phyloP scores from a whole-genome alignment of 1,139 yeast genomes.

The Casaregolazyma lundiana region DNA sequence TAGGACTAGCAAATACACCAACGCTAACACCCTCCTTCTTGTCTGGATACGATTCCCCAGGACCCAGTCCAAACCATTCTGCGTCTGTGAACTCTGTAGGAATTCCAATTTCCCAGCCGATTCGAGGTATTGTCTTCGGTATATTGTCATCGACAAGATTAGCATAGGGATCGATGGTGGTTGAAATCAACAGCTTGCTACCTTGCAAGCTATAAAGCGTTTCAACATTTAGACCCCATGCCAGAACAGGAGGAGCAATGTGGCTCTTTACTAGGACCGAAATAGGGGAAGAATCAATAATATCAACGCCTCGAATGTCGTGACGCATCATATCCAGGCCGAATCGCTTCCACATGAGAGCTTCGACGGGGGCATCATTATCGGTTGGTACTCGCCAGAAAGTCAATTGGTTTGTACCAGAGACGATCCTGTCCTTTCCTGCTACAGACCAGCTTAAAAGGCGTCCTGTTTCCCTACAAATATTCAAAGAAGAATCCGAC shows the following conservation, averaged over 20 bases:
- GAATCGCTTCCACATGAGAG: too few relatives aligned
- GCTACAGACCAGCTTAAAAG: too few relatives aligned
- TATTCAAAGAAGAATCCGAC: too few relatives aligned
- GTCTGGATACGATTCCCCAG: conserved; percentile 35
- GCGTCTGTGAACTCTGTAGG: conserved; percentile 18
- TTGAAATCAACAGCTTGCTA: conserved; percentile 7
- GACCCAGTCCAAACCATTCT: conserved; percentile 35
- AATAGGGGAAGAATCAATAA: too few relatives aligned
- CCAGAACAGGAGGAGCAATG: conserved; percentile 21
- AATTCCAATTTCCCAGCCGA: conserved; percentile 25
- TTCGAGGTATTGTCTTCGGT: conserved; percentile 21
- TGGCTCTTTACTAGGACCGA: too few relatives aligned
- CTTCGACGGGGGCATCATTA: too few relatives aligned
- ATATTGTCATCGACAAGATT: conserved; percentile 7
- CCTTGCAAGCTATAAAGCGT: conserved; percentile 12
- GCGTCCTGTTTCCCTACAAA: too few relatives aligned
- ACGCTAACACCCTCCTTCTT: conserved; percentile 29
- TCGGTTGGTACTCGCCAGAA: conserved; percentile 34
- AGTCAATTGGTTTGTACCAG: conserved; percentile 20
- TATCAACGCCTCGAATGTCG: conserved; percentile 9
- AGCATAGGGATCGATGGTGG: conserved; percentile 9
- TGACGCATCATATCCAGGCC: conserved; percentile 19
- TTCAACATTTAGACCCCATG: conserved; percentile 16
- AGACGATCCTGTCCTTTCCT: conserved; percentile 15
- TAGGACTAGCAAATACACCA: conserved; percentile 21